These are phyloP conservation scores for Nissolia schottii DNA, from an alignment of 306 rosid genomes.

Conservation along the genomic window DNA sequence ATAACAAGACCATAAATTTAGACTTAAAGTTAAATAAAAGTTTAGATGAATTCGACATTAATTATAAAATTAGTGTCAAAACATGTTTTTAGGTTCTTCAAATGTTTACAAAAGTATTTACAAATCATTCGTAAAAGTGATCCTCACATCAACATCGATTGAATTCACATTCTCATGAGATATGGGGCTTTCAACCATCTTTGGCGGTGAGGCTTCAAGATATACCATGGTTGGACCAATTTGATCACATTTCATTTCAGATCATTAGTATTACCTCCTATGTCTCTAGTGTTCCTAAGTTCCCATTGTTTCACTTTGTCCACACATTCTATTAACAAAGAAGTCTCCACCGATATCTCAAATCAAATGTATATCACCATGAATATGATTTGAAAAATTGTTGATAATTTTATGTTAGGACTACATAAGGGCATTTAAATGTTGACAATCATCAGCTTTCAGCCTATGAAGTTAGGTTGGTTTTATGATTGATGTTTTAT, in stretches of 20 bases:
- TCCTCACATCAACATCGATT: too few species aligned
- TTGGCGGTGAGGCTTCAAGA: constrained; percentile 28
- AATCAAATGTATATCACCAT: background rate
- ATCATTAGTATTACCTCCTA: constrained; percentile 27
- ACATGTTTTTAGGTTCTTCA: too few species aligned
- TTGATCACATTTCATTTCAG: constrained; percentile 38
- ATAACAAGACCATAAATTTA: constrained; percentile 24
- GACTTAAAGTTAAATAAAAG: too few species aligned
- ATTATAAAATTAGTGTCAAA: too few species aligned
- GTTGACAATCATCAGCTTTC: background rate
- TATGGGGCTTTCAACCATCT: too few species aligned
- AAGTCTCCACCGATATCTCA: background rate
- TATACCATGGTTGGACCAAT: constrained; percentile 39
- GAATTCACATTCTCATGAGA: too few species aligned
- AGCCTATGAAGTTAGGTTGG: background rate
- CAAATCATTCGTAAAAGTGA: too few species aligned
- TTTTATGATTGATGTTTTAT: background rate
- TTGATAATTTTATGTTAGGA: background rate
- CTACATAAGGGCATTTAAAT: background rate
- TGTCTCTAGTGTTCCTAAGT: constrained; percentile 26
- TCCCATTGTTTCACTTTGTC: constrained; percentile 38
- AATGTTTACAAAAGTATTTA: too few species aligned
- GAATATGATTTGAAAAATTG: background rate
- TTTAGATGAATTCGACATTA: too few species aligned
- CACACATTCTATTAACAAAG: background rate